phyloP scores from a whole-genome alignment of 139 green algal genomes.

The Picochlorum sp. region DNA sequence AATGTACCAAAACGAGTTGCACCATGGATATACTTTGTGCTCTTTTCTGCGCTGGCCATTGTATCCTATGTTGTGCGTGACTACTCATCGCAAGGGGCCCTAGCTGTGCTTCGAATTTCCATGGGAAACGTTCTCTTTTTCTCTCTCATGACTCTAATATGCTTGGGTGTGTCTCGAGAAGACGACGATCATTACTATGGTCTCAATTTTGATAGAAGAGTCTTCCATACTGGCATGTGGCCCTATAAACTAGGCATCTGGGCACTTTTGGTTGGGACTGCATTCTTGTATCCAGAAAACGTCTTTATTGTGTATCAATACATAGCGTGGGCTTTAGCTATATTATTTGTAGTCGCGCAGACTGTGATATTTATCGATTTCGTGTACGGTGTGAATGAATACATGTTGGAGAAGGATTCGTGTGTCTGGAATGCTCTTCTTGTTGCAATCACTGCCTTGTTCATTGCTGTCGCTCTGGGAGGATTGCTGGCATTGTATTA shows the following conservation, averaged over 20 bases:
- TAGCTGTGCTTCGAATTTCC: slow-evolving; percentile 59
- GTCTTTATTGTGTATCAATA: slow-evolving; percentile 47
- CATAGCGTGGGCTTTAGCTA: slow-evolving; percentile 41
- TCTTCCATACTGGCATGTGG: slow-evolving; percentile 51
- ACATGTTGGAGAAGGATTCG: slow-evolving; percentile 39
- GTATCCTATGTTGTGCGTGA: slow-evolving; percentile 53
- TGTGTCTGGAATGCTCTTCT: slow-evolving; percentile 30
- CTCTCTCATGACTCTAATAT: slow-evolving; percentile 33
- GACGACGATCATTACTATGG: background rate
- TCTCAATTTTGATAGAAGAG: slow-evolving; percentile 24
- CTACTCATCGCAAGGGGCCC: slow-evolving; percentile 48
- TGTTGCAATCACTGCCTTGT: slow-evolving; percentile 23
- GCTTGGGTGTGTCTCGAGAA: slow-evolving; percentile 37
- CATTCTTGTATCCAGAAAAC: slow-evolving; percentile 52
- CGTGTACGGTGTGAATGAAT: slow-evolving; percentile 55
- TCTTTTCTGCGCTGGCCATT: slow-evolving; percentile 38
- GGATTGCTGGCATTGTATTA: slow-evolving; percentile 43
- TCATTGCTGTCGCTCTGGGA: slow-evolving; percentile 39
- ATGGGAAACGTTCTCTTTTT: slow-evolving; percentile 76
- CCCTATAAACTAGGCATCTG: slow-evolving; percentile 42
- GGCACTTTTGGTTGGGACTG: slow-evolving; percentile 37
- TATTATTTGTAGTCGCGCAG: slow-evolving; percentile 68
- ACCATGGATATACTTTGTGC: slow-evolving; percentile 50
- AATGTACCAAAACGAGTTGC: slow-evolving; percentile 5
- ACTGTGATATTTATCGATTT: slow-evolving; percentile 68